These are phyloP conservation scores for Lepidium sativum DNA, from an alignment of 345 rosid species.

Conservation along the genomic window DNA sequence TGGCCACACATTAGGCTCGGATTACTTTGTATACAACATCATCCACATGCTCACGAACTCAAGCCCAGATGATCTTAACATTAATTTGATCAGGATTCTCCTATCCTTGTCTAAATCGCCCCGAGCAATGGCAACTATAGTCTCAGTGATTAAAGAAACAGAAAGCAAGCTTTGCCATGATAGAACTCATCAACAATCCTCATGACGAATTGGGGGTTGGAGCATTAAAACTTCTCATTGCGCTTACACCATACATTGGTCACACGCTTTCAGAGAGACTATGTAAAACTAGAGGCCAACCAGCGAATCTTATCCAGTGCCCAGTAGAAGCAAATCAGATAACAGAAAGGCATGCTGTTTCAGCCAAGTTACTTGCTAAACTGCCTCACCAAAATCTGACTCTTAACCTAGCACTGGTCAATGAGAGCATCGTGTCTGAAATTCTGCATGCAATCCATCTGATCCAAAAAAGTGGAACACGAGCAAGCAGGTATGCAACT, in stretches of 20 bases:
- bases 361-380: conserved; percentile 61
- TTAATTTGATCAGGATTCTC: conserved; percentile 62
- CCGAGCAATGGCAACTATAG: conserved; percentile 41
- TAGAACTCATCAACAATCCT: conserved; percentile 71
- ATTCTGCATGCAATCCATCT: conserved; percentile 46
- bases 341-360: conserved; percentile 70
- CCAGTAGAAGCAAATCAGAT: conserved; percentile 32
- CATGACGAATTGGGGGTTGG: conserved; percentile 57
- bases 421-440: conserved; percentile 40
- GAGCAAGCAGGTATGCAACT: conserved; percentile 56
- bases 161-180: conserved; percentile 62
- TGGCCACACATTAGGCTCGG: conserved; percentile 64
- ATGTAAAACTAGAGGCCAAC: conserved; percentile 70
- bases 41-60: conserved; percentile 65
- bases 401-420: conserved; percentile 63
- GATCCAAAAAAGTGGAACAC: conserved; percentile 48
- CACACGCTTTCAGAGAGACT: conserved; percentile 62
- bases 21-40: conserved; percentile 55
- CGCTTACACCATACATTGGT: conserved; percentile 57
- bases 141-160: conserved; percentile 52
- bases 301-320: conserved; percentile 51
- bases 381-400: conserved; percentile 75
- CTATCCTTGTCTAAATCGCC: conserved; percentile 55
- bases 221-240: conserved; percentile 56
- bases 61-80: conserved; percentile 57